Conservation (phyloP, 495 filamentous ascomycete species). For the Podospora sp. region DNA sequence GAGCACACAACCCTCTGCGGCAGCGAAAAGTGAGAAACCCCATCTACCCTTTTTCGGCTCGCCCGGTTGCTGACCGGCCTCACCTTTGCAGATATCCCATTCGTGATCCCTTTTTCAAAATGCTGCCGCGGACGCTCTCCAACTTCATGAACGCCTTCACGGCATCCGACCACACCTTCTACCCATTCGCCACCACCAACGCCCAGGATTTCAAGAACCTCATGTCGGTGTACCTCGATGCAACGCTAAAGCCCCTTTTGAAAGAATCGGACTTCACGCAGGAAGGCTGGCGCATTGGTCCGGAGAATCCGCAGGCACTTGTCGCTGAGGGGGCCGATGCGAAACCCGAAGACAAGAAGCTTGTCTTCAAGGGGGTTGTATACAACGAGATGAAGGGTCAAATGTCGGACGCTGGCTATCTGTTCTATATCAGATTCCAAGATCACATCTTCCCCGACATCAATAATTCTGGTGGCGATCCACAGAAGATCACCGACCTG, state of each 20-base stretch:
- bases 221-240: slow-evolving; percentile 94
- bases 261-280: slow-evolving; percentile 91
- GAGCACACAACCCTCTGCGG: slow-evolving; percentile 97
- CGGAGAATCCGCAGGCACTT: slow-evolving; percentile 73
- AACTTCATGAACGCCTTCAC: slow-evolving; percentile 99
- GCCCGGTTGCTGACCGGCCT: slow-evolving; percentile 27
- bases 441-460: slow-evolving; percentile 92
- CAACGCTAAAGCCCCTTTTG: slow-evolving; percentile 84
- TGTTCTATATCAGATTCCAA: slow-evolving; percentile 92
- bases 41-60: not conserved
- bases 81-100: slow-evolving; percentile 75
- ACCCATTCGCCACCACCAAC: slow-evolving; percentile 98
- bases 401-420: slow-evolving; percentile 95
- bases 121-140: slow-evolving; percentile 93
- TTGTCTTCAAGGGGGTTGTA: slow-evolving; percentile 97
- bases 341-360: slow-evolving; percentile 51
- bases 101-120: slow-evolving; percentile 98
- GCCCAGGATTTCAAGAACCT: slow-evolving; percentile 92
- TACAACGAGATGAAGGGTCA: slow-evolving; percentile 99
- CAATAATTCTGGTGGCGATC: slow-evolving; percentile 95
- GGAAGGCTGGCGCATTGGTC: slow-evolving; percentile 95
- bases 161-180: slow-evolving; percentile 93
- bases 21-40: slow-evolving; percentile 77
- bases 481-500: slow-evolving; percentile 91
- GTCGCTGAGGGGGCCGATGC: slow-evolving; percentile 46